These are phyloP conservation scores for Solanum boliviense DNA, from an alignment of 257 asterid genomes.

Conservation along the genomic window DNA sequence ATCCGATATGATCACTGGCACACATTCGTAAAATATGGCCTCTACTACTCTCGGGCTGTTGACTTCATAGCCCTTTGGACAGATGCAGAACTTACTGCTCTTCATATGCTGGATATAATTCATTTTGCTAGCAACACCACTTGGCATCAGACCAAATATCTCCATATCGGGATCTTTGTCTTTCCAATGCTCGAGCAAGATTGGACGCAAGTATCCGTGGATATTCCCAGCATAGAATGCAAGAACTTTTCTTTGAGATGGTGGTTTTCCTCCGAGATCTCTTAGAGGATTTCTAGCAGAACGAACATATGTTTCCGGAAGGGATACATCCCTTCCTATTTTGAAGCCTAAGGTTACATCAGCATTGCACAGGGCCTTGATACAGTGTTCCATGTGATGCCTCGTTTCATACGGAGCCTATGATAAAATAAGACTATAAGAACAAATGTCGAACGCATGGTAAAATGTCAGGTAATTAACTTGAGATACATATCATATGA, in stretches of 20 bases:
- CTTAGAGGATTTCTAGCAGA: conserved; percentile 62
- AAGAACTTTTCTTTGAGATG: conserved; percentile 52
- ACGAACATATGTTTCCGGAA: conserved; percentile 73
- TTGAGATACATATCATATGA: not conserved
- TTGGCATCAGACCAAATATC: conserved; percentile 73
- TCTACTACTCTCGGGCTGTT: conserved; percentile 91
- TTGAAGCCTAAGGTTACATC: conserved; percentile 74
- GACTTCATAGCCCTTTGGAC: conserved; percentile 89
- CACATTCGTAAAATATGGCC: conserved; percentile 81
- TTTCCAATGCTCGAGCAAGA: conserved; percentile 62
- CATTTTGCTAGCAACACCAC: conserved; percentile 79
- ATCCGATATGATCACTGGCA: conserved; percentile 78
- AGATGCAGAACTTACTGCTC: conserved; percentile 76
- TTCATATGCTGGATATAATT: conserved; percentile 75
- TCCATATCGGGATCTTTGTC: conserved; percentile 61
- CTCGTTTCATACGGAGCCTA: conserved; percentile 88
- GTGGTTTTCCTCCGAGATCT: conserved; percentile 78
- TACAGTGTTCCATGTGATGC: conserved; percentile 80
- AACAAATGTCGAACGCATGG: not conserved
- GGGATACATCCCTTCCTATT: conserved; percentile 70
- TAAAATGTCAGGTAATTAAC: not conserved
- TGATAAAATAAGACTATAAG: not conserved
- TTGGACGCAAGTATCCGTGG: conserved; percentile 80
- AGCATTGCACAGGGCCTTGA: conserved; percentile 86
- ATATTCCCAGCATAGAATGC: conserved; percentile 75